phyloP scores from a whole-genome alignment of 495 filamentous ascomycete genomes.

The Platismatia glauca region DNA sequence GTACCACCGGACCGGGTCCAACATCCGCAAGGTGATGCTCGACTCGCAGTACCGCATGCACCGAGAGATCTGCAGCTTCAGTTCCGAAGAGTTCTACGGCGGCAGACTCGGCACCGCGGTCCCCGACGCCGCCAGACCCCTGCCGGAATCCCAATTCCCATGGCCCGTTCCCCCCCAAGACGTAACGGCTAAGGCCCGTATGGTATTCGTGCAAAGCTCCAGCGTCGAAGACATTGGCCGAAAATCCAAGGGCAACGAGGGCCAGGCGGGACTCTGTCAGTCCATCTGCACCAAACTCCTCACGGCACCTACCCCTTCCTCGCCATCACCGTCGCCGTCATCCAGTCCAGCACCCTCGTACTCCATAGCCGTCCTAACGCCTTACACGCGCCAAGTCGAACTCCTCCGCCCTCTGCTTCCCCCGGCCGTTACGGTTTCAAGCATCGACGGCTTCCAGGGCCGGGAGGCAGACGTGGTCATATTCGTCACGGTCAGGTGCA shows the following conservation, averaged over 20 bases:
- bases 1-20: conserved; percentile 25
- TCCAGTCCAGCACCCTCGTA: too few species aligned
- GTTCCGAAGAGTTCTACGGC: conserved; percentile 42
- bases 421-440: conserved; percentile 31
- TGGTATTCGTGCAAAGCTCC: conserved; percentile 27
- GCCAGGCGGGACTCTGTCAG: conserved; percentile 32
- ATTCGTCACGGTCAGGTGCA: conserved; percentile 41
- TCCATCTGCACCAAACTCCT: conserved; percentile 30
- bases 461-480: conserved; percentile 44
- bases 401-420: conserved; percentile 29
- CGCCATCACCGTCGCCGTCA: too few species aligned
- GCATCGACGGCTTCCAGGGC: conserved; percentile 45
- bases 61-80: conserved; percentile 35
- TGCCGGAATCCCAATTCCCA: too few species aligned
- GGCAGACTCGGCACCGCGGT: conserved; percentile 36
- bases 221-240: conserved; percentile 33
- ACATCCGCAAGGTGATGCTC: conserved; percentile 36
- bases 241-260: conserved; percentile 40
- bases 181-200: too few species aligned
- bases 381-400: conserved; percentile 37
- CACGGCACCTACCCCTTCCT: conserved; percentile 6
- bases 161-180: too few species aligned
- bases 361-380: conserved; percentile 39
- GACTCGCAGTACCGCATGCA: conserved; percentile 51
- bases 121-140: not conserved